Evolutionary conservation across 306 rosid species (phyloP).

Genomic region (Pterocarpus santalinus): DNA sequence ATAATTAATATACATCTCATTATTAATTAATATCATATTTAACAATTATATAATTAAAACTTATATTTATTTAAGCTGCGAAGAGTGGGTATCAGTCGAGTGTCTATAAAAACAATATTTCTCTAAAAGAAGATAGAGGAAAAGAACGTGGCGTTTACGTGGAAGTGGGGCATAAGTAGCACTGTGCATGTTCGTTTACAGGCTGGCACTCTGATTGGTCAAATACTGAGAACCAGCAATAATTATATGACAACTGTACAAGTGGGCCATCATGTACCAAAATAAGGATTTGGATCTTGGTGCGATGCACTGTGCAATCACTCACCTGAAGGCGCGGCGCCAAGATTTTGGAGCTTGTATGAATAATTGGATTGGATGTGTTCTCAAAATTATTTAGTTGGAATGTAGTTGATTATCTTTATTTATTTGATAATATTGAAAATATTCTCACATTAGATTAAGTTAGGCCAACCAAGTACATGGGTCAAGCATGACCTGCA

Average conservation of each 20-base stretch:
- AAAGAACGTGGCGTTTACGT: constrained; percentile 5
- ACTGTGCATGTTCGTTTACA: constrained; percentile 11
- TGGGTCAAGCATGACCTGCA: neutral
- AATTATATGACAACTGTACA: constrained; percentile 47
- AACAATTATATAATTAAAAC: too few species aligned
- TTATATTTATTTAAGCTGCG: too few species aligned
- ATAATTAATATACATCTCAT: too few species aligned
- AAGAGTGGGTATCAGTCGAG: too few species aligned
- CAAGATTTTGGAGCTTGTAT: neutral
- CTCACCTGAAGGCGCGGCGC: neutral
- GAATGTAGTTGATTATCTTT: neutral
- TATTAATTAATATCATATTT: too few species aligned
- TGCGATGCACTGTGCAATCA: neutral
- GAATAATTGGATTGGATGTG: too few species aligned
- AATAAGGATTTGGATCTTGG: neutral
- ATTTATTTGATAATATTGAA: too few species aligned
- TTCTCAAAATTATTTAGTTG: neutral
- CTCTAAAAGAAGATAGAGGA: neutral
- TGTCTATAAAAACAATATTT: too few species aligned
- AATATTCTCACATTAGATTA: neutral
- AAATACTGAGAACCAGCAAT: constrained; percentile 30
- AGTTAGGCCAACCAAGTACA: neutral
- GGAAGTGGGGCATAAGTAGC: constrained; percentile 21
- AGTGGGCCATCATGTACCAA: constrained; percentile 46
- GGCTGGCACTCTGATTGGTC: constrained; percentile 45